Evolutionary conservation across 257 asterid species (phyloP), one percentile per base, ranked within the genome.

Genomic region (Scutellaria galericulata): DNA sequence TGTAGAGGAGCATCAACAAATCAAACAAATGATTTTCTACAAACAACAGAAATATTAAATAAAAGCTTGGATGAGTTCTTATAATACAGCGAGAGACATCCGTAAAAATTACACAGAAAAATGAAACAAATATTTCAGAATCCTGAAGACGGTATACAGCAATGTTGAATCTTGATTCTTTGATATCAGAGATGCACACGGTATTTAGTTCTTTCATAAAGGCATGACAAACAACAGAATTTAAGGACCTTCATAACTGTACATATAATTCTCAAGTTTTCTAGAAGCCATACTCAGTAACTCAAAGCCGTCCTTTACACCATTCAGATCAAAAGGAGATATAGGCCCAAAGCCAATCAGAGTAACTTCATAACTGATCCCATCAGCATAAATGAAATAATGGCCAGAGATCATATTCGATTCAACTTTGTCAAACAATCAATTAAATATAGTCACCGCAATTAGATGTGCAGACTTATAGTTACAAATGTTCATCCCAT

Each of bases 51-150:
- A 42, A 53, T 14, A 71, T 47, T n/a, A 9, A 39, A 45, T 37
- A 70, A 44, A 37, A 46, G 40, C 37, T 37, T 37, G 27, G 37
- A 62, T 0, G 20, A 61, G 10, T 60, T 45, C 62, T 68, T 46
- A 41, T 20, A 18, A 39, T 46, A 54, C 9, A 18, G 35, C 46
- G 37, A 41, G 14, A 50, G 58, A 35, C 39, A 18, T 46, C 14
- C 56, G 35, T 60, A 61, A 62, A 13, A 31, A 66, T 44, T 52
- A 47, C 35, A 66, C 45, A 45, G 15, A 7, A 57, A 55, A 65
- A 37, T 42, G 66, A 59, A 58, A 58, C 65, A 64, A 71, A 68
- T 56, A 63, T 55, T 51, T 62, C 73, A 57, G 12, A 57, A 68
- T 67, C 57, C 73, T 51, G 57, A 63, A 45, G 48, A 37, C 40